Evolutionary conservation across 257 asterid genomes (phyloP).

Genomic region (Nicotiana obtusifolia): DNA sequence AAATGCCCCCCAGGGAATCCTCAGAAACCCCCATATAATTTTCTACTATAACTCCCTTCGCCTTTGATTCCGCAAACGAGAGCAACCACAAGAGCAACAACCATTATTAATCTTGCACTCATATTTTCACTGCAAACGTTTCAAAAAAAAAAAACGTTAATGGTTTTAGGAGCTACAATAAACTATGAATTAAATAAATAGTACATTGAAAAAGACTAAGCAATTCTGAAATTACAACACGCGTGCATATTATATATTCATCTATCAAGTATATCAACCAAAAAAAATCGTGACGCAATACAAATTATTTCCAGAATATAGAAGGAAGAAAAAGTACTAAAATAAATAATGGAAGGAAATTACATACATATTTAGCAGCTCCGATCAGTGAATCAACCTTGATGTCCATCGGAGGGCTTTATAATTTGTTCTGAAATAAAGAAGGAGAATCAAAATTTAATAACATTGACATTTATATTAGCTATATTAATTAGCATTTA

Average conservation of each 20-base stretch:
- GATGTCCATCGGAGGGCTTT: neutral
- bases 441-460: neutral
- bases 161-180: neutral
- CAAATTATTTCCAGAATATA: too few species aligned
- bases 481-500: neutral
- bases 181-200: neutral
- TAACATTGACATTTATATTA: too few species aligned
- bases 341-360: neutral
- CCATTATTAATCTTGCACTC: neutral
- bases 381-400: neutral
- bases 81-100: neutral
- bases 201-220: neutral
- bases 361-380: neutral
- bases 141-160: neutral
- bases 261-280: too few species aligned
- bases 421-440: neutral
- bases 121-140: neutral
- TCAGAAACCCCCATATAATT: neutral
- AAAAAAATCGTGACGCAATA: too few species aligned
- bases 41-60: neutral
- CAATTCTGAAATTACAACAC: neutral
- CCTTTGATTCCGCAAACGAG: neutral
- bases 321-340: too few species aligned
- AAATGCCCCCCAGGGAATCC: too few species aligned
- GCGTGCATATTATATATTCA: too few species aligned